Percentiles rank a stretch among this genome's conserved stretches.
Evolutionary conservation across 257 asterid genomes (phyloP).

Genomic region (Solanum chiquidenum): DNA sequence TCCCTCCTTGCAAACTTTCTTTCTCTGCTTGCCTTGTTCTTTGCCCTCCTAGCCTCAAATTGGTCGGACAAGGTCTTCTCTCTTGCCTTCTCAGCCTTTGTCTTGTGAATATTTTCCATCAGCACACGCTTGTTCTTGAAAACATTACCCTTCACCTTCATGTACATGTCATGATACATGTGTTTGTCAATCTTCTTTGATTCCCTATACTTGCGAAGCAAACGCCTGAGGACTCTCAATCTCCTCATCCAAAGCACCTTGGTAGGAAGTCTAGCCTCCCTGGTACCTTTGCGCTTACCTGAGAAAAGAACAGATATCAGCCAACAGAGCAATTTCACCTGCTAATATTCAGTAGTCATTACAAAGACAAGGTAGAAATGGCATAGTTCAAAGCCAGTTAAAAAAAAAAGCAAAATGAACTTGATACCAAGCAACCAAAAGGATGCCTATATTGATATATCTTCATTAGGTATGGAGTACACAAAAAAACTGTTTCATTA

Average conservation of each 20-base stretch:
- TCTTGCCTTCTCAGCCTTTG: constrained; percentile 1
- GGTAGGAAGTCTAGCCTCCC: constrained; percentile 1
- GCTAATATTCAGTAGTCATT: neutral
- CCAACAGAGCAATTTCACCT: neutral
- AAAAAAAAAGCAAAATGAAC: neutral
- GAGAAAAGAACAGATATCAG: neutral
- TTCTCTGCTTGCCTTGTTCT: constrained; percentile 2
- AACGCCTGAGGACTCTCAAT: constrained; percentile 1
- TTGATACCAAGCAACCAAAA: neutral
- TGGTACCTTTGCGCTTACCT: constrained; percentile 5
- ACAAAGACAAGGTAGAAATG: neutral
- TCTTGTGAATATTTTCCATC: constrained; percentile 1
- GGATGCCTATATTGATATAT: neutral
- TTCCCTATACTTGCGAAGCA: constrained; percentile 1
- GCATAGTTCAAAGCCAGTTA: neutral
- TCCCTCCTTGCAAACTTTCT: neutral
- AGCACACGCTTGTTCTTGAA: constrained; percentile 4
- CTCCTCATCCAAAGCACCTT: constrained; percentile 3
- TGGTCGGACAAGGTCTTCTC: neutral
- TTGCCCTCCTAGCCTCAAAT: constrained; percentile 2
- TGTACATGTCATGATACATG: constrained; percentile 2
- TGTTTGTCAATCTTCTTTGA: constrained; percentile 1
- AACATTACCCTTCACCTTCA: constrained; percentile 1
- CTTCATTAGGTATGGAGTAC: neutral
- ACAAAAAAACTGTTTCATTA: neutral